Evolutionary conservation across 106 monocot genomes (phyloP), one percentile per base, ranked within the genome.

Genomic region (Apostasia ramifera): DNA sequence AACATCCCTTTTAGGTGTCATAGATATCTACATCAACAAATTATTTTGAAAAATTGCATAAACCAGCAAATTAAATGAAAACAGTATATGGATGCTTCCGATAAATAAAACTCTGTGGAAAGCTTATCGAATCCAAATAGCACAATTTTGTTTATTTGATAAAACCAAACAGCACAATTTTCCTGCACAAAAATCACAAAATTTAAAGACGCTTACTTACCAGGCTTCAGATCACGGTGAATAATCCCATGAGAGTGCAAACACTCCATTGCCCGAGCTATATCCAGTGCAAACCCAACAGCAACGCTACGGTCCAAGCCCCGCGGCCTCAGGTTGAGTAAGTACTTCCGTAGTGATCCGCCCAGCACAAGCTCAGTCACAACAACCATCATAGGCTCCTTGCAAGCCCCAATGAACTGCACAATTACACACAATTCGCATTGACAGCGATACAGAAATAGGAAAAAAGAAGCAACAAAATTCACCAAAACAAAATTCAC

Each of bases 151-250:
- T 26, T 26, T 26, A 26, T 26, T 26, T 26, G 26, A 26, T 26
- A 26, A 26, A 26, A 26, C 26, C 26, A 26, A 26, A 26, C 26
- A 26, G 26, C 26, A 26, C 26, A 26, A 26, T 26, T 26, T 26
- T 26, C 7, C 56, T 14, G 57, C 44, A 3, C 9, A 53, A 42
- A 40, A 38, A n/a, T 40, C 12, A 51, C 15, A 59, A 50, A 15
- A 58, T 49, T 9, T 4, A 40, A 52, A 38, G 39, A 40, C 0
- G 5, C 14, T 56, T 59, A 11, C n/a, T 79, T 85, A 97, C 97
- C 97, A 66, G 97, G 97, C 76, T 97, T 97, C 68, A 97, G 86
- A 85, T 97, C 97, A 9, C 97, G 89, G 70, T 97, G 97, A 75
- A 97, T 97, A 72, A 97, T 97, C 70, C 87, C 97, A 67, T 97